phyloP scores from a whole-genome alignment of 148 eudicot species.

The Camellia lanceoleosa region DNA sequence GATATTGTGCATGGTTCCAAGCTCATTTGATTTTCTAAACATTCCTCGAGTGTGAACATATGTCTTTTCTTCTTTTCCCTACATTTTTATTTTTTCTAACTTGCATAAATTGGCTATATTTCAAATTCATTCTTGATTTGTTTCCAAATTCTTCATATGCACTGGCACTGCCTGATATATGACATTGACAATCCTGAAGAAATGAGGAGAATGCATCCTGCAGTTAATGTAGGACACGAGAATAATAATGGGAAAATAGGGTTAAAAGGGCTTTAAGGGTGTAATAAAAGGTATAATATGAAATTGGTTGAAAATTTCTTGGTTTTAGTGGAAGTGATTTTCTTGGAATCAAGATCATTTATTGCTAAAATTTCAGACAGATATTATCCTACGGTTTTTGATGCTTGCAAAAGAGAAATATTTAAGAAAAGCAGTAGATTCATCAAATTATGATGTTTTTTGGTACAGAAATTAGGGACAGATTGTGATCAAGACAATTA shows the following conservation, averaged over 20 bases:
- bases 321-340: not conserved
- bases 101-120: no score
- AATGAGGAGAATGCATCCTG: not conserved
- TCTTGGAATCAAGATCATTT: not conserved
- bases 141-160: not conserved
- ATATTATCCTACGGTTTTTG: not conserved
- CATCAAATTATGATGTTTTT: no score
- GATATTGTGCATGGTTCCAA: not conserved
- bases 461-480: no score
- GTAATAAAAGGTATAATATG: not conserved
- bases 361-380: no score
- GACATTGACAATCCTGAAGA: not conserved
- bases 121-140: not conserved
- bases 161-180: not conserved
- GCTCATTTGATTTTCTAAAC: not conserved
- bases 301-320: not conserved
- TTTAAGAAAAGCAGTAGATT: no score
- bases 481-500: no score
- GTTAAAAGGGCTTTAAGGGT: not conserved
- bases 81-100: no score
- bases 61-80: not conserved
- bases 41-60: not conserved
- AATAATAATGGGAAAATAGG: not conserved
- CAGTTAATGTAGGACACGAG: not conserved
- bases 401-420: not conserved